Base-by-base conservation (phyloP, 306 rosid species). In the Cicer judaicum region DNA sequence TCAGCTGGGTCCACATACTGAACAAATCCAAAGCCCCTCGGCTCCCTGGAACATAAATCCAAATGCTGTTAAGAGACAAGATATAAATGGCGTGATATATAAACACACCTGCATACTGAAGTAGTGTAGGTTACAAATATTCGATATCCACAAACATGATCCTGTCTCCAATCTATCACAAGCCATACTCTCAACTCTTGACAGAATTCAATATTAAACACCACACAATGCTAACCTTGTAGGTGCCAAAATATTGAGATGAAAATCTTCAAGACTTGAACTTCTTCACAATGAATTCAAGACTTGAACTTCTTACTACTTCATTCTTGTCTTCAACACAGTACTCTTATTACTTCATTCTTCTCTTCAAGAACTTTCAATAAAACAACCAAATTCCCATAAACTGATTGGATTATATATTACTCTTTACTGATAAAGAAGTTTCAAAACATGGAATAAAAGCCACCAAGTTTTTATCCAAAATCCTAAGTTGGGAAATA, bases 21-120 rank as follows among this genome's bases (percentile, higher is more conserved):
- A 68, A 92, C 89, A 87, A 92, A 92, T 40, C 93, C 91, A 84
- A 89, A 89, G 44, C 96, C 96, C 52, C 91, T 89, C 5, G 96
- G 96, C 43, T 88, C 87, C 81, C 95, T 90, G 84, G 57, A 81
- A 53, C 85, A 85, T 15, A 55, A 72, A 74, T 41, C 19, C 54
- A 47, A 10, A 12, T 8, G 53, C 10, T 29, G 29, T 74, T 10
- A 79, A 77, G 12, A 44, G 1, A 70, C 29, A 36, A 2, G 15
- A 67, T 14, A 48, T 34, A 7, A 16, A 66, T 79, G 47, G 16
- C 14, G 18, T 41, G 40, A 13, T 14, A 57, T 43, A 34, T 10
- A 11, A 65, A 74, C 46, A 75, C 72, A 68, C 52, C 60, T 12
- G 74, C 69, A 63, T 55, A 21, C 74, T 59, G 16, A 78, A 40